Percentiles rank a stretch among this genome's conserved stretches.
These are phyloP conservation scores for Microbotryum lychnidis-dioicae DNA, from an alignment of 1,284 basidiomycete species.

Conservation along the genomic window DNA sequence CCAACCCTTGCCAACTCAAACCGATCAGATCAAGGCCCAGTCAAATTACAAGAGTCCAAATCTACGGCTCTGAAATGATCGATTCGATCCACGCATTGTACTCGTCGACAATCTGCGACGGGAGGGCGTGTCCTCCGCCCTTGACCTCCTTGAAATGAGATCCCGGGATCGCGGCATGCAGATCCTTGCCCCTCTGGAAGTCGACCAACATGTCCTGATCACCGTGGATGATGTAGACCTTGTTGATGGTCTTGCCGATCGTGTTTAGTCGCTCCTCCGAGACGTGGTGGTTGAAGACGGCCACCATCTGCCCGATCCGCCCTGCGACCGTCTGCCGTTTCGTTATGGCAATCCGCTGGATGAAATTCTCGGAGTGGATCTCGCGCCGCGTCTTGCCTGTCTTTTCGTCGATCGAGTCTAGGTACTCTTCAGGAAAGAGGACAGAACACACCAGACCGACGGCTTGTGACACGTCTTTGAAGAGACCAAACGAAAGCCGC, in stretches of 20 bases:
- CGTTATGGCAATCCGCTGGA: constrained; percentile 51
- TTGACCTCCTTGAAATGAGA: constrained; percentile 19
- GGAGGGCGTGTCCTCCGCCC: constrained; percentile 23
- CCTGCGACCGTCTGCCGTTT: constrained; percentile 57
- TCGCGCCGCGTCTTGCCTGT: constrained; percentile 11
- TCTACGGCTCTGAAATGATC: no score
- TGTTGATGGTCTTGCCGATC: constrained; percentile 54
- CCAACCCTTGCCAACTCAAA: no score
- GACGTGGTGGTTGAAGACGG: constrained; percentile 57
- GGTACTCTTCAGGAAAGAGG: constrained; percentile 55
- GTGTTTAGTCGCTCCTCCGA: constrained; percentile 48
- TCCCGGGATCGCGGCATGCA: constrained; percentile 57
- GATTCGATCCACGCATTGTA: constrained; percentile 23
- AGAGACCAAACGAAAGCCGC: constrained; percentile 10
- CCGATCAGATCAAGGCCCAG: no score
- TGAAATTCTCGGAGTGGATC: constrained; percentile 44
- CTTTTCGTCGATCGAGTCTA: constrained; percentile 37
- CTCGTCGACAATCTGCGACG: constrained; percentile 15
- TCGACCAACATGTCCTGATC: constrained; percentile 62
- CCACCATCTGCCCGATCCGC: constrained; percentile 63
- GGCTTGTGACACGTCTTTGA: constrained; percentile 7
- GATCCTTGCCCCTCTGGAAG: constrained; percentile 50
- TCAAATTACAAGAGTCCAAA: no score
- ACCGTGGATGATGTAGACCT: constrained; percentile 63
- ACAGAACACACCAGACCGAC: constrained; percentile 50